phyloP scores from a whole-genome alignment of 2,329 filamentous ascomycete genomes.

The Diplodia scrobiculata region DNA sequence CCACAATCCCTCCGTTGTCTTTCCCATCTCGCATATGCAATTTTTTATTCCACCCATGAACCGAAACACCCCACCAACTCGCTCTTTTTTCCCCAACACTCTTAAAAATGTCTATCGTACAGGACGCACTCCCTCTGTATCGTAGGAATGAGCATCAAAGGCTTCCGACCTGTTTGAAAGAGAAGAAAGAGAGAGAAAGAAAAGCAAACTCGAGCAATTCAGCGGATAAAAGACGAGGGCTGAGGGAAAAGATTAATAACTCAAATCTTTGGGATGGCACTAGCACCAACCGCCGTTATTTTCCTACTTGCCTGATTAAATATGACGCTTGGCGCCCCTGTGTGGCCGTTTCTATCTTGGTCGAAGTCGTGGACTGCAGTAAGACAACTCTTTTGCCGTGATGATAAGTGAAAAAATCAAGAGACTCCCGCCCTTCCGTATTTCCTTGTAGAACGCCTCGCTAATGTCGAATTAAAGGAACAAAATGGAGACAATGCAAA shows the following conservation, averaged over 20 bases:
- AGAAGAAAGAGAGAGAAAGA: not conserved
- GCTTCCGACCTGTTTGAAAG: too few species aligned
- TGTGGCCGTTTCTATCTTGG: not conserved
- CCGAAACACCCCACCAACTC: not conserved
- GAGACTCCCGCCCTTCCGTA: not conserved
- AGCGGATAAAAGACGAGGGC: not conserved
- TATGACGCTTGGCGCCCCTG: not conserved
- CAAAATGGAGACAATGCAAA: not conserved
- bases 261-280: not conserved
- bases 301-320: not conserved
- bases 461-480: not conserved
- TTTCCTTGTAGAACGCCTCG: not conserved
- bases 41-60: not conserved
- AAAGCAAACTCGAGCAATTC: not conserved
- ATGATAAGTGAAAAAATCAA: not conserved
- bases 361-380: not conserved
- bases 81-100: not conserved
- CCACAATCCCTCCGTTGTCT: not conserved
- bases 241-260: not conserved
- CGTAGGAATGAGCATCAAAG: not conserved
- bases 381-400: not conserved
- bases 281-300: not conserved
- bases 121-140: not conserved
- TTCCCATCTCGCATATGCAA: not conserved
- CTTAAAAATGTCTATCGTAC: not conserved